phyloP scores from a whole-genome alignment of 2,329 filamentous ascomycete species.

The Cladosporium phlei region DNA sequence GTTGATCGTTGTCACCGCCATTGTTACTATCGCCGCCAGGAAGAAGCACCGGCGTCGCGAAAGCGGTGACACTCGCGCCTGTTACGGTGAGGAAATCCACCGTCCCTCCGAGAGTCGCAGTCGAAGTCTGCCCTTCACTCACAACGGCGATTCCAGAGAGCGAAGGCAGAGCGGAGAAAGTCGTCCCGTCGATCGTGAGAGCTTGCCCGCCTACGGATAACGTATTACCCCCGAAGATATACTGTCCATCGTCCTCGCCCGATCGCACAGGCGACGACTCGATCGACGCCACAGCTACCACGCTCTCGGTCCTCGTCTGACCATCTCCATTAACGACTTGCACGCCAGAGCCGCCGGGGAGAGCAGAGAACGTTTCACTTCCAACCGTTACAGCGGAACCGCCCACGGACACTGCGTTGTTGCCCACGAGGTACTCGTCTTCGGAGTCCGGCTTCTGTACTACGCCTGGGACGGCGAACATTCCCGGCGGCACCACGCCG shows the following conservation, averaged over 20 bases:
- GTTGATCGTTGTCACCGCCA: too few species aligned
- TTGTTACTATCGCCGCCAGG: too few species aligned
- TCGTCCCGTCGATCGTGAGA: not conserved
- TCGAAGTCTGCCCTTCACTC: not conserved
- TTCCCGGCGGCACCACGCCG: not conserved
- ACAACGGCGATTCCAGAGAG: not conserved
- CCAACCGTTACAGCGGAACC: not conserved
- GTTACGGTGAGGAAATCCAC: not conserved
- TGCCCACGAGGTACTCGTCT: not conserved
- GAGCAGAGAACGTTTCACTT: constrained; percentile 4
- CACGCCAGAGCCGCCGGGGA: not conserved
- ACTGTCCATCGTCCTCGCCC: not conserved
- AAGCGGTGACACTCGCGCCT: not conserved
- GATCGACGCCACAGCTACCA: not conserved
- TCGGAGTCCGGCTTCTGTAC: not conserved
- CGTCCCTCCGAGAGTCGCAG: not conserved
- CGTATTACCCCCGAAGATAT: not conserved
- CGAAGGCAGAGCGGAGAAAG: not conserved
- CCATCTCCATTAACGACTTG: not conserved
- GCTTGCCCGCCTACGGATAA: not conserved
- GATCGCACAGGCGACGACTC: not conserved
- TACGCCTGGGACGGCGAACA: not conserved
- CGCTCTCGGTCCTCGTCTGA: not conserved
- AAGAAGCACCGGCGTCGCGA: not conserved
- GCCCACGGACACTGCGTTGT: not conserved